Conservation (phyloP, 768 basidiomycete genomes). For the Cubamyces lactineus region DNA sequence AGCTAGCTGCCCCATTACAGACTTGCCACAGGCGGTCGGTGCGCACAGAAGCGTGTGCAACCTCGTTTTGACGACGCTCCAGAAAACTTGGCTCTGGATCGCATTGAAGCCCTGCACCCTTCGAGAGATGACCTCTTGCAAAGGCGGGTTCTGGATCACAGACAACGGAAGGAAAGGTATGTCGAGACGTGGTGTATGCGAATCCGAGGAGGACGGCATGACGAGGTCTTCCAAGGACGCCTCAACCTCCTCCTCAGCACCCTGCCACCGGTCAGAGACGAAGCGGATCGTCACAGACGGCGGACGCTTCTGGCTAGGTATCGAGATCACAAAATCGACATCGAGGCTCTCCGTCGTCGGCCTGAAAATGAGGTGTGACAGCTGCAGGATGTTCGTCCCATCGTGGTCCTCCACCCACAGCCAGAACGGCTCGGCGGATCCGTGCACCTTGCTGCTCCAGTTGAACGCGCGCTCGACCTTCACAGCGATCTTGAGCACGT, state of each 20-base stretch:
- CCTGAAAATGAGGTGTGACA: conserved; percentile 72
- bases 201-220: conserved; percentile 69
- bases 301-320: conserved; percentile 60
- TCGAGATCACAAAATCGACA: conserved; percentile 80
- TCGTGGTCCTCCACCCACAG: conserved; percentile 92
- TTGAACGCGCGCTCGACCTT: conserved; percentile 68
- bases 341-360: conserved; percentile 61
- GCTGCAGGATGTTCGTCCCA: conserved; percentile 81
- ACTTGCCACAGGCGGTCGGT: conserved; percentile 83
- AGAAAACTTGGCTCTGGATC: conserved; percentile 89
- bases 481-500: conserved; percentile 78
- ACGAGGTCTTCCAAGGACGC: conserved; percentile 68
- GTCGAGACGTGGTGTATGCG: conserved; percentile 65
- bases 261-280: conserved; percentile 92
- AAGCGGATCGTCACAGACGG: conserved; percentile 73
- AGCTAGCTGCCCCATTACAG: conserved; percentile 63
- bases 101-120: conserved; percentile 69
- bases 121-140: conserved; percentile 51
- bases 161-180: conserved; percentile 74
- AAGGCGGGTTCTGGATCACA: conserved; percentile 48
- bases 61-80: conserved; percentile 72
- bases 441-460: conserved; percentile 81
- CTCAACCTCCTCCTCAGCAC: conserved; percentile 75
- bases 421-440: conserved; percentile 85
- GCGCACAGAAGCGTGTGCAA: conserved; percentile 74